Percentiles rank a stretch among this genome's conserved stretches.
Conservation (phyloP, 2,329 filamentous ascomycete species). For the Fusarium heterosporum region DNA sequence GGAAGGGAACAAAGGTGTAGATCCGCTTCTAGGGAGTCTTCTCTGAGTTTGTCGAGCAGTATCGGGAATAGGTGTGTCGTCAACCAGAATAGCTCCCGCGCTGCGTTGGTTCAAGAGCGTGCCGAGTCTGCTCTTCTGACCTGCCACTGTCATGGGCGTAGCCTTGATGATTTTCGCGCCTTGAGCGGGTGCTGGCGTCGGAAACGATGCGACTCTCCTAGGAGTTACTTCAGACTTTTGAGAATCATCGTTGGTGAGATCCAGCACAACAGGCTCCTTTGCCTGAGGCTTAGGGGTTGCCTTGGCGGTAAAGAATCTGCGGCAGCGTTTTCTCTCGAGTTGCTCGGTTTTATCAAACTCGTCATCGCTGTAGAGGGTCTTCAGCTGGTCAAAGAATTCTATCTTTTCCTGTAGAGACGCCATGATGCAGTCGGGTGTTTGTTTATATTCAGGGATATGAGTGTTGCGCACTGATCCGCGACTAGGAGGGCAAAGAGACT, state of each 20-base stretch:
- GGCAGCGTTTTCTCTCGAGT: slow-evolving; percentile 48
- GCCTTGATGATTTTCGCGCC: slow-evolving; percentile 45
- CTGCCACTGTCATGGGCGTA: slow-evolving; percentile 45
- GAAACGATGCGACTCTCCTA: slow-evolving; percentile 35
- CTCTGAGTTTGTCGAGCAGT: slow-evolving; percentile 35
- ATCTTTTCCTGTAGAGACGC: slow-evolving; percentile 55
- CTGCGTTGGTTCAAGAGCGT: slow-evolving; percentile 35
- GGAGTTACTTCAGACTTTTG: slow-evolving; percentile 30
- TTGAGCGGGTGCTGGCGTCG: slow-evolving; percentile 20
- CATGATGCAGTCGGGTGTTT: slow-evolving; percentile 37
- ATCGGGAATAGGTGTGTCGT: slow-evolving; percentile 49
- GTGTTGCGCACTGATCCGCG: slow-evolving; percentile 13
- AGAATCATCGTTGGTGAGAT: slow-evolving; percentile 35
- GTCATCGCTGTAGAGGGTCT: slow-evolving; percentile 51
- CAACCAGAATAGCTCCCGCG: slow-evolving; percentile 39
- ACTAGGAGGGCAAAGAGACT: background rate
- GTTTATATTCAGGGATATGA: background rate
- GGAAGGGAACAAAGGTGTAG: slow-evolving; percentile 48
- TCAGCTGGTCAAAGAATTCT: slow-evolving; percentile 60
- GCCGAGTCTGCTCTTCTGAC: slow-evolving; percentile 38
- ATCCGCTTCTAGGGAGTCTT: slow-evolving; percentile 45
- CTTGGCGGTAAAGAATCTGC: slow-evolving; percentile 47
- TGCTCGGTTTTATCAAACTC: slow-evolving; percentile 49
- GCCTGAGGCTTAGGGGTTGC: slow-evolving; percentile 5
- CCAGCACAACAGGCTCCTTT: slow-evolving; percentile 25